Evolutionary conservation across 2,329 filamentous ascomycete genomes (phyloP).

Genomic region (Claviceps capensis): DNA sequence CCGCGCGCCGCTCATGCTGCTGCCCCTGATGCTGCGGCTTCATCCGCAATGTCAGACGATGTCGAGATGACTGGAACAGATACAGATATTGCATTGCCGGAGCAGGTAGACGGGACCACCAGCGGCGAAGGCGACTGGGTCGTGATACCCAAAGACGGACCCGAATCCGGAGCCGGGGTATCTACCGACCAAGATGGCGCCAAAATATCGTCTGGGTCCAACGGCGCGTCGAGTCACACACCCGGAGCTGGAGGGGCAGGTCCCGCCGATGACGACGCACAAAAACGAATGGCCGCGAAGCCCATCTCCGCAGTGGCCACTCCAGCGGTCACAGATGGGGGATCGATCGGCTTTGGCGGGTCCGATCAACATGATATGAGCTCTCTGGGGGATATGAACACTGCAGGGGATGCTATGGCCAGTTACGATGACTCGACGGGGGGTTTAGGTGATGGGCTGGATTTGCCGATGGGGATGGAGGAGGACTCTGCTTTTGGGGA

Average conservation of each 20-base stretch:
- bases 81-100: slow-evolving; percentile 20
- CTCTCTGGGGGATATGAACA: slow-evolving; percentile 52
- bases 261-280: slow-evolving; percentile 1
- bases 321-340: slow-evolving; percentile 27
- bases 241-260: background rate
- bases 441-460: slow-evolving; percentile 41
- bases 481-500: slow-evolving; percentile 76
- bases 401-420: slow-evolving; percentile 57
- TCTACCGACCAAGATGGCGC: slow-evolving; percentile 23
- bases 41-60: slow-evolving; percentile 16
- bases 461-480: slow-evolving; percentile 54
- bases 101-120: slow-evolving; percentile 28
- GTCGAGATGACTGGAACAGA: slow-evolving; percentile 41
- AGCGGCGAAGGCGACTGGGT: slow-evolving; percentile 64
- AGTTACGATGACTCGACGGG: slow-evolving; percentile 40
- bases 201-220: slow-evolving; percentile 4
- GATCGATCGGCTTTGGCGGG: slow-evolving; percentile 32
- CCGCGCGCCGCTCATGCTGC: slow-evolving; percentile 3
- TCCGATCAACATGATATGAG: slow-evolving; percentile 48
- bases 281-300: slow-evolving; percentile 15
- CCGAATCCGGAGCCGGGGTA: slow-evolving; percentile 9
- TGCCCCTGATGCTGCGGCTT: background rate
- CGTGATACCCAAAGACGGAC: slow-evolving; percentile 51
- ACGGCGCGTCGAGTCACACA: background rate
- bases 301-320: slow-evolving; percentile 29